These are phyloP conservation scores for Solanum chmielewskii DNA, from an alignment of 257 asterid genomes.

Conservation along the genomic window DNA sequence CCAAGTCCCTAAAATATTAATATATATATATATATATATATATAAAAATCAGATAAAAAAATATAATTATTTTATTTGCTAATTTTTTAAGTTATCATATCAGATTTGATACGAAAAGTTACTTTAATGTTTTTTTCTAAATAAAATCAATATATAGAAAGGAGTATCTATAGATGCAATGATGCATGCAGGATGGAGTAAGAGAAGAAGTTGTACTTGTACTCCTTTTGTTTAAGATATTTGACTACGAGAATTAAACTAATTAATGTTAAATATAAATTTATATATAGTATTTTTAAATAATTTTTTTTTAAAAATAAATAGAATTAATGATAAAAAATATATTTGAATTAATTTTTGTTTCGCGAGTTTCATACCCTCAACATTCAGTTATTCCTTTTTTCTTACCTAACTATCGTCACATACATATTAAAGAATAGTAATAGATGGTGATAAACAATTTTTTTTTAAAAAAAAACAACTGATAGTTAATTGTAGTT, in stretches of 20 bases:
- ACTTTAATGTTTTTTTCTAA: neutral
- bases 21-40: too few species aligned
- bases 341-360: too few species aligned
- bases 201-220: neutral
- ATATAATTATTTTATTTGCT: too few species aligned
- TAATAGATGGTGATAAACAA: too few species aligned
- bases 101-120: neutral
- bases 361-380: neutral
- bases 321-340: too few species aligned
- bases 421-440: too few species aligned
- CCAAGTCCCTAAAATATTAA: constrained; percentile 31
- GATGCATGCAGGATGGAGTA: neutral
- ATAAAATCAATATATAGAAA: neutral
- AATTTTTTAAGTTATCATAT: neutral
- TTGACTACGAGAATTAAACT: neutral
- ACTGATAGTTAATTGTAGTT: neutral
- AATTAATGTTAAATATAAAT: neutral
- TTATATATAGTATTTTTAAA: rapidly evolving
- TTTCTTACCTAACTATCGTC: neutral
- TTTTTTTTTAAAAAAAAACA: neutral
- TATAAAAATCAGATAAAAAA: too few species aligned
- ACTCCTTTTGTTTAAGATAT: neutral
- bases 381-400: neutral
- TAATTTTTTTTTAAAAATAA: too few species aligned
- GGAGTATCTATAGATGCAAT: neutral